Percentiles rank a stretch among this genome's conserved stretches.
Conservation (phyloP, 805 yeast species). For the Ogataea corticis region DNA sequence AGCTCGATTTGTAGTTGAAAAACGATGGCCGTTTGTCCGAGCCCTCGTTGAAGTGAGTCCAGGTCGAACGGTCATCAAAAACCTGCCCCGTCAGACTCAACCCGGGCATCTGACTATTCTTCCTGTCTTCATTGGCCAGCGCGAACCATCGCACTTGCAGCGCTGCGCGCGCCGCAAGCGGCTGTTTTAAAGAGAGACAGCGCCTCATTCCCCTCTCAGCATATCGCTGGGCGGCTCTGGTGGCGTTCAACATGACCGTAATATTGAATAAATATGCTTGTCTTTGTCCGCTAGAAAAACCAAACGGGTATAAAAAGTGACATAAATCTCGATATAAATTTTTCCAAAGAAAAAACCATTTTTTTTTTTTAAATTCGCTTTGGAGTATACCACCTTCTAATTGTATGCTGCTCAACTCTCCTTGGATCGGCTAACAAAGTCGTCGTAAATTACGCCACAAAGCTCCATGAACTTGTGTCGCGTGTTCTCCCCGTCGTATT, state of each 20-base stretch:
- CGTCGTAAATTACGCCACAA: conserved; percentile 25
- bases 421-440: conserved; percentile 8
- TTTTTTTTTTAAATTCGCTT: background rate
- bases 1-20: conserved; percentile 25
- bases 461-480: conserved; percentile 22
- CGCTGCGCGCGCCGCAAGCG: too few relatives aligned
- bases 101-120: conserved; percentile 2
- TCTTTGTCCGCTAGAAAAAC: too few relatives aligned
- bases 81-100: conserved; percentile 39
- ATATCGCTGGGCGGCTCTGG: background rate
- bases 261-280: too few relatives aligned
- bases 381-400: background rate
- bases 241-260: background rate
- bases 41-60: conserved; percentile 47
- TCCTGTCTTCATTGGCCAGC: conserved; percentile 7
- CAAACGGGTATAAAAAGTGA: too few relatives aligned
- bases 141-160: background rate
- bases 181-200: background rate
- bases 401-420: background rate
- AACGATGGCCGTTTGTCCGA: conserved; percentile 22
- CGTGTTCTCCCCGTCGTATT: conserved; percentile 15
- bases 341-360: background rate
- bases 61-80: conserved; percentile 62
- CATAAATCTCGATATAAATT: background rate
- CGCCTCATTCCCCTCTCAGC: background rate